Conservation (phyloP, 2,329 filamentous ascomycete species). For the Neoscytalidium dimidiatum region DNA sequence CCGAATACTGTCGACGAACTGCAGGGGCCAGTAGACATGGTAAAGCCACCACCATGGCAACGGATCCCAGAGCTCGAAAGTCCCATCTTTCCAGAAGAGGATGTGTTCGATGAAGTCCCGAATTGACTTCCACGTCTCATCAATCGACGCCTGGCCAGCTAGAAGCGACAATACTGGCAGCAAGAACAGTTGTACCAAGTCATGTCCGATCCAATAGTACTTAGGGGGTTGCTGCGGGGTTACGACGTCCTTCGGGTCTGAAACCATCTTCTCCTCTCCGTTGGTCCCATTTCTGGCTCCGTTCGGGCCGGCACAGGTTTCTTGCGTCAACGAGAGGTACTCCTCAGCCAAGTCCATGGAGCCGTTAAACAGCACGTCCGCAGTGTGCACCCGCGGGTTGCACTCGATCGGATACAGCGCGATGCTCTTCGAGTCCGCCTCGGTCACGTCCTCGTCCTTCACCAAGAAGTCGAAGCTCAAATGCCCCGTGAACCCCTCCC, state of each 20-base stretch:
- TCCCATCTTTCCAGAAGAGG: conserved; percentile 52
- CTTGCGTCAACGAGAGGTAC: conserved; percentile 54
- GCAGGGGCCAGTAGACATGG: conserved; percentile 55
- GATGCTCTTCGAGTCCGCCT: conserved; percentile 32
- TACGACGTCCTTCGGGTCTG: background rate
- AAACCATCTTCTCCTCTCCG: conserved; percentile 24
- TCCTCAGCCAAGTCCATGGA: conserved; percentile 48
- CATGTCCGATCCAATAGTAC: conserved; percentile 70
- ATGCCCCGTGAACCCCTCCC: conserved; percentile 64
- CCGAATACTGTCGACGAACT: conserved; percentile 51
- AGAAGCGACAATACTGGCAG: conserved; percentile 27
- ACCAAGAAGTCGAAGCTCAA: conserved; percentile 72
- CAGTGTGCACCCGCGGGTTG: conserved; percentile 70
- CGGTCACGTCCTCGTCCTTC: conserved; percentile 45
- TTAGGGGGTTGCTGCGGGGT: conserved; percentile 27
- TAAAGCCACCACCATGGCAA: conserved; percentile 54
- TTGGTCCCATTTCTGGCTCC: background rate
- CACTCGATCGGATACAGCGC: conserved; percentile 68
- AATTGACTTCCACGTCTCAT: conserved; percentile 21
- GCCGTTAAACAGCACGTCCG: conserved; percentile 60
- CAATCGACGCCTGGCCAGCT: conserved; percentile 10
- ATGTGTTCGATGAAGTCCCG: conserved; percentile 44
- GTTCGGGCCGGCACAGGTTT: conserved; percentile 28
- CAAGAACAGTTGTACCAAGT: conserved; percentile 57
- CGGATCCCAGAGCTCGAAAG: conserved; percentile 52